Evolutionary conservation across 768 basidiomycete genomes (phyloP), one percentile per base, ranked within the genome.

Genomic region (Tephrocybe sp.): DNA sequence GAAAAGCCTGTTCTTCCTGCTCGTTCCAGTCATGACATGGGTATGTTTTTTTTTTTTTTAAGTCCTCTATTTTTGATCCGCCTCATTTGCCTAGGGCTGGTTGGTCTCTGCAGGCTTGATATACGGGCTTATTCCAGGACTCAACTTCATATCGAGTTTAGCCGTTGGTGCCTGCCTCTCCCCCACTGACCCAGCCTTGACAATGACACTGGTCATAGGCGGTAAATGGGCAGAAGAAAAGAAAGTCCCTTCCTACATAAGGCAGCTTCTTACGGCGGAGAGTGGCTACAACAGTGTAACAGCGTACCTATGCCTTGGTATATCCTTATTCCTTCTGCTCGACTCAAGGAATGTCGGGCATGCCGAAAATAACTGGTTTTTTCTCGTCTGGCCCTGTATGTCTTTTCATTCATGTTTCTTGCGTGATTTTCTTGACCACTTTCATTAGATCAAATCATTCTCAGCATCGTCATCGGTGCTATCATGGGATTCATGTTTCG

Each of bases 201-300:
- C 93, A 0, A 88, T 92, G n/a, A 90, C 93, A n/a, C n/a, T n/a
- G 9, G 93, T 92, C 31, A 82, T 92, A 10, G 96, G 96, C 61
- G 96, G 96, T 30, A 95, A 91, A 72, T 99, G 92, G 72, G 97
- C 97, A n/a, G n/a, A n/a, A n/a, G n/a, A n/a, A 3, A 82, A 98
- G 66, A 97, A 98, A 65, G 96, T 98, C 19, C 91, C 90, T 1
- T 83, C 87, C 0, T 91, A 92, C 62, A 72, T 92, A 34, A 84
- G 79, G 32, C 79, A 82, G 56, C 69, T 82, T 1, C 63, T 80
- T 4, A 82, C 84, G 1, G 84, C 83, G 4, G 96, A 98, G 70
- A 86, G 84, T 50, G 96, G 92, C 6, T 92, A 91, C 62, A 99
- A 98, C 65, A 96, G 98, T 54, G 97, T 97, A 31, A 96, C 97